Evolutionary conservation across 1,139 yeast species (phyloP), one percentile per base, ranked within the genome.

Genomic region (Pichia sp.): DNA sequence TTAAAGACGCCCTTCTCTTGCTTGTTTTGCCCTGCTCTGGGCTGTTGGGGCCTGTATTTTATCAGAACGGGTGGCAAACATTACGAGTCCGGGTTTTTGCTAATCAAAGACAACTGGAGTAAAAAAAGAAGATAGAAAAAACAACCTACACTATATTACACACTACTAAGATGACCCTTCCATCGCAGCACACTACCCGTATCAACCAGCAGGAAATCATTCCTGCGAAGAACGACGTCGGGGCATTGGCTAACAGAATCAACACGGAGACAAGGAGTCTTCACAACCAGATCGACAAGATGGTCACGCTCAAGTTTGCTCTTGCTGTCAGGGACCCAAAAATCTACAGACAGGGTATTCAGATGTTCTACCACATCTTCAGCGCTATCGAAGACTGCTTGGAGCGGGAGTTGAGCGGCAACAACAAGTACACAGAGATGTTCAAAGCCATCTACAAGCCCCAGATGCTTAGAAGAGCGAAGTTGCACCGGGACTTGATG

Each of bases 171-270:
- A 30, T 52, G 58, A 53, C 56, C 5, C 49, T 53, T 45, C 51
- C 58, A 51, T 47, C 52, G 23, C 57, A 57, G 30, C 54, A 55
- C 3, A 47, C 32, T 5, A 51, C 58, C 1, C 56, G 50, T 50
- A 61, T 50, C 51, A 64, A 59, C 48, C 86, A 79, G 65, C 73
- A 74, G 52, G 90, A 84, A 64, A 79, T 84, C 49, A 76, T 88
- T 47, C 96, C 96, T 1, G 76, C 82, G 23, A 85, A 85, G 57
- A 78, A 80, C 38, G 96, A 88, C 66, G 72, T 84, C 26, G 95
- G 93, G 43, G 95, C 96, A 6, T 75, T 88, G 54, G 95, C 84
- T 54, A 88, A 88, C 76, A 75, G 96, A 66, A 88, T 88, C 65
- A 88, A 88, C 69, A 66, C 68, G 47, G 85, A 81, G 65, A 88